Conservation (phyloP, 768 basidiomycete genomes). For the Obba rivulosa region DNA sequence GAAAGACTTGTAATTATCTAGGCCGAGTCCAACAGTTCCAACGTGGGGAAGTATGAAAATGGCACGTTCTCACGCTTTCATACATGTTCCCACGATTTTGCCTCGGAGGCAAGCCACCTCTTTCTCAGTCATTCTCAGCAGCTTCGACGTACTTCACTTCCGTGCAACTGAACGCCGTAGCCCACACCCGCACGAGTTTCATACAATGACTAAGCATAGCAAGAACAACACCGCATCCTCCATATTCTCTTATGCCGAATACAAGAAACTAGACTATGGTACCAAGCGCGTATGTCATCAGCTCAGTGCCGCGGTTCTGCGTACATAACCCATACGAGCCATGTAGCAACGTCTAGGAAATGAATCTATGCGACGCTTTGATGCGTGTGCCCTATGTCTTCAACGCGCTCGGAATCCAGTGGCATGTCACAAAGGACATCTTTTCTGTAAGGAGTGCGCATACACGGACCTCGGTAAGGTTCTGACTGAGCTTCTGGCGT, state of each 20-base stretch:
- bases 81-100: too few species aligned
- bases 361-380: slow-evolving; percentile 89
- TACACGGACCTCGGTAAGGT: slow-evolving; percentile 75
- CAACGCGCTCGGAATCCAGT: slow-evolving; percentile 80
- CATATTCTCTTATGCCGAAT: slow-evolving; percentile 86
- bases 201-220: slow-evolving; percentile 83
- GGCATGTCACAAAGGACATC: slow-evolving; percentile 78
- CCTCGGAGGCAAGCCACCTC: too few species aligned
- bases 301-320: background rate
- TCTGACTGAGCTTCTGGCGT: background rate
- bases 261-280: slow-evolving; percentile 81
- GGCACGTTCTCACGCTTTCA: too few species aligned
- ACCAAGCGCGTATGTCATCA: slow-evolving; percentile 57
- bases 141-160: too few species aligned
- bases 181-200: too few species aligned
- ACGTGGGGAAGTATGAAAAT: too few species aligned
- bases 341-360: slow-evolving; percentile 76
- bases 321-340: slow-evolving; percentile 1
- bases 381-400: slow-evolving; percentile 87
- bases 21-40: too few species aligned
- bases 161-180: too few species aligned
- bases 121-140: too few species aligned
- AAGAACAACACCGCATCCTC: slow-evolving; percentile 89
- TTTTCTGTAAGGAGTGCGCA: slow-evolving; percentile 96
- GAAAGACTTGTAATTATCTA: too few species aligned